Evolutionary conservation across 139 green algal species (phyloP), one percentile per base, ranked within the genome.

Genomic region (Zygnema cylindricum): DNA sequence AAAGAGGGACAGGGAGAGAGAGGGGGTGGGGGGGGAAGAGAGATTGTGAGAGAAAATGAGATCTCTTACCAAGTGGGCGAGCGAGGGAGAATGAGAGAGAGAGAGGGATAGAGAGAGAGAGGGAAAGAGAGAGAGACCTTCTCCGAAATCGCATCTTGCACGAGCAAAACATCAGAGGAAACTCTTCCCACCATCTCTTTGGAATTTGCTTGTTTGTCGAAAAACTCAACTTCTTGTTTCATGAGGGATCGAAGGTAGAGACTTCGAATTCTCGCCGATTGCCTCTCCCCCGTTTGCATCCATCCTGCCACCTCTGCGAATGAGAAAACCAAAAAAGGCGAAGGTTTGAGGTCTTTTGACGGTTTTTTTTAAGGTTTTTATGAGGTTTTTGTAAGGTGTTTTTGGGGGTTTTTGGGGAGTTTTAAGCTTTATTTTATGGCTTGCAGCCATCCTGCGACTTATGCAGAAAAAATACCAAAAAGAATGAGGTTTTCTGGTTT

Each of bases 251-350:
- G 33, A 76, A 90, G 85, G 77, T 90, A 90, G 25, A 35, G 35
- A 32, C 39, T 32, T 41, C 77, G 76, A 33, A 90, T 86, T 57
- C 85, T 76, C 42, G 85, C 77, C 54, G 85, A 88, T 49, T 90
- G 85, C 54, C 85, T 57, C 76, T 90, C 85, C 41, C 77, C 73
- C 42, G 84, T 89, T 38, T 89, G 84, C 84, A 89, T 89, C 84
- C 84, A 89, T 41, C 41, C 69, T 38, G 75, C 69, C 23, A 85
- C 76, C 76, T 89, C 84, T 89, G 84, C 75, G n/a, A 2, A 82
- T 11, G 7, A 36, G 11, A 11, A 81, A 36, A 38, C 77, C 7
- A 11, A 11, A 69, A 42, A 84, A 43, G 43, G 16, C 11, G 36
- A 81, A 11, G 11, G 7, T 11, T 35, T 81, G 78, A 33, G 77